Evolutionary conservation across 768 basidiomycete genomes (phyloP), one percentile per base, ranked within the genome.

Genomic region (Calocybe indica): DNA sequence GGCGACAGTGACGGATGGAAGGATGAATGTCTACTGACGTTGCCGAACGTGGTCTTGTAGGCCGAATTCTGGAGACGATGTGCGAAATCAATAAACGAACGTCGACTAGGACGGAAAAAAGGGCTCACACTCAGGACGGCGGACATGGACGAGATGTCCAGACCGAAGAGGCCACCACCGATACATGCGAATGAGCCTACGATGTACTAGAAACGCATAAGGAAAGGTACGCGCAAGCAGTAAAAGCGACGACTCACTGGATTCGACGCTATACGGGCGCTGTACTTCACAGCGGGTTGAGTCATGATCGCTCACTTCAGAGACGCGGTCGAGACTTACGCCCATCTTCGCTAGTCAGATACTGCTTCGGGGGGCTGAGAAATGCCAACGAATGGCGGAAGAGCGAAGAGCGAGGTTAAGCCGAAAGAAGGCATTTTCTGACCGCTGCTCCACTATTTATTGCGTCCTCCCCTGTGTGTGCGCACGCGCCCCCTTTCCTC

Each of bases 111-210:
- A 9, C 2, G 22, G 31, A 22, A 10, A 4, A 11, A 35, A 29
- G 31, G 32, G 59, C 68, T 50, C 54, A 80, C 79, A 46, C 61
- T 83, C 54, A 88, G 65, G 44, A 88, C 83, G 6, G 82, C 85
- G 43, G 85, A 84, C 85, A 88, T 88, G 59, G 84, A 88, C 57
- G 85, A 84, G 58, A 88, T 86, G 71, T 88, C 86, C 69, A 88
- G 61, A 62, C 86, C 86, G 59, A 88, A 88, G 34, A 88, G 76
- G 42, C 83, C 83, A 54, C 85, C 85, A 34, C 86, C 85, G 52
- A 88, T 87, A 61, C 86, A 88, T 63, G 86, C 85, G 64, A 88
- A 88, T 12, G 83, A 80, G 30, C 86, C 86, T 47, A 88, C 86
- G 48, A 87, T 63, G 62, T 87, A 87, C 85, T 87, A 52, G 29